Percentiles rank a stretch among this genome's conserved stretches.
Evolutionary conservation across 78 protist species (phyloP).

Genomic region (Tieghemostelium lacteum): DNA sequence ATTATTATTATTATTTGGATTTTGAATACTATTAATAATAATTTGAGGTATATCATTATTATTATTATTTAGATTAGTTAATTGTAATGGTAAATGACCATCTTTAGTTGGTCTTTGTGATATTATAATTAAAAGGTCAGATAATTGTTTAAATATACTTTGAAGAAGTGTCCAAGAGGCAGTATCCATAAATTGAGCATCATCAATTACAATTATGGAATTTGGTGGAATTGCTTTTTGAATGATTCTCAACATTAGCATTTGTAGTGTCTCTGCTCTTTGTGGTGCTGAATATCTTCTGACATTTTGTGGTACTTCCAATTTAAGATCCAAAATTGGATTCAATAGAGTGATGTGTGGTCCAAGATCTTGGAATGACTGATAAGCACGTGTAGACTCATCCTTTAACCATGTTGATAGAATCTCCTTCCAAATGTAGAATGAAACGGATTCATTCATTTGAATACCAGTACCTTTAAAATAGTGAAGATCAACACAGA

Average conservation of each 20-base stretch:
- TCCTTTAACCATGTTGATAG: conserved; percentile 6
- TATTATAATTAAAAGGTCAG: conserved; percentile 36
- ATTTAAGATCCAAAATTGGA: conserved; percentile 15
- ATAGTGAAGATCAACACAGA: conserved; percentile 20
- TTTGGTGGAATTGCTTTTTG: conserved; percentile 31
- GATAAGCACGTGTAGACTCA: conserved; percentile 1
- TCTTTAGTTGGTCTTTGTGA: conserved; percentile 68
- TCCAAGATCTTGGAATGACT: conserved; percentile 4
- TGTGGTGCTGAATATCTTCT: conserved; percentile 45
- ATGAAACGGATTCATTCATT: conserved; percentile 52
- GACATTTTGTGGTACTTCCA: neutral
- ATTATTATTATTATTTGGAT: too few species aligned
- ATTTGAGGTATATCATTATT: too few species aligned
- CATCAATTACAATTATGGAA: conserved; percentile 66
- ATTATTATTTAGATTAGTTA: too few species aligned
- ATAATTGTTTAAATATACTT: conserved; percentile 19
- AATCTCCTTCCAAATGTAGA: conserved; percentile 54
- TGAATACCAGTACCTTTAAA: conserved; percentile 54
- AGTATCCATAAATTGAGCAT: conserved; percentile 82
- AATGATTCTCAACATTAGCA: conserved; percentile 33
- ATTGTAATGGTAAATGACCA: too few species aligned
- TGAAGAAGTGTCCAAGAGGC: conserved; percentile 67
- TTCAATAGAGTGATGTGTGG: conserved; percentile 37
- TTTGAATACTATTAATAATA: conserved; percentile 28
- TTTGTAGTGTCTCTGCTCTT: conserved; percentile 54